Base-by-base conservation (phyloP, 176 grass and related monocot species). In the Bothriochloa decipiens region DNA sequence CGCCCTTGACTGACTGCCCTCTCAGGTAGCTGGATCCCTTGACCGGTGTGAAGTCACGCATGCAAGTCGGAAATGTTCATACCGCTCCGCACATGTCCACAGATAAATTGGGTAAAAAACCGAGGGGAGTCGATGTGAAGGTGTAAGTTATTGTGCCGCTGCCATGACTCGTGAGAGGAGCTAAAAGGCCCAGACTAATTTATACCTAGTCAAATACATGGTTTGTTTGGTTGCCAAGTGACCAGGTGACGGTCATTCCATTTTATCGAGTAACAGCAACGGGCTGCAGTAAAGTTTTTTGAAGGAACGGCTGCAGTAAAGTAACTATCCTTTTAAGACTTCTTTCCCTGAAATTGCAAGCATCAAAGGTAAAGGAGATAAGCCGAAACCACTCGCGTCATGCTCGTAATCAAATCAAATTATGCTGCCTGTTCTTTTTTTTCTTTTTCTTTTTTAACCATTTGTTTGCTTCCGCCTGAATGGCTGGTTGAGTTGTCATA, bases 31-130 rank as follows among this genome's bases (percentile, higher is more conserved):
- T 2, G 29, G 29, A 32, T 60, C 57, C 57, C 57, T 60, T 60
- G 61, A 84, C 72, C 58, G 12, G 23, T 67, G 27, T 26, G 42
- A 75, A 67, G 42, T 23, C 41, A 37, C 26, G 41, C n/a, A 37
- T 75, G 45, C 6, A 62, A 65, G 84, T 73, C 68, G 11, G 43
- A 36, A 74, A 7, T 16, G 77, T 73, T 80, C 76, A 73, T 79
- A 73, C 62, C 11, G 7, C 52, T 55, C 23, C 81, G 26, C 49
- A 18, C 64, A 7, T n/a, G 41, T n/a, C 33, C 46, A 5, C 13
- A 37, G 4, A 26, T 65, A 45, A 33, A 20, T 11, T 72, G 22
- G 46, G 9, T 45, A 18, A 50, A 47, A 57, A 32, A 3, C 2
- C 52, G 35, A 61, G 11, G 22, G 37, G 29, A 32, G 29, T 32